Percentiles rank a stretch among this genome's conserved stretches.
Evolutionary conservation across 441 rosid species (phyloP).

Genomic region (Arabidopsis hybrid): DNA sequence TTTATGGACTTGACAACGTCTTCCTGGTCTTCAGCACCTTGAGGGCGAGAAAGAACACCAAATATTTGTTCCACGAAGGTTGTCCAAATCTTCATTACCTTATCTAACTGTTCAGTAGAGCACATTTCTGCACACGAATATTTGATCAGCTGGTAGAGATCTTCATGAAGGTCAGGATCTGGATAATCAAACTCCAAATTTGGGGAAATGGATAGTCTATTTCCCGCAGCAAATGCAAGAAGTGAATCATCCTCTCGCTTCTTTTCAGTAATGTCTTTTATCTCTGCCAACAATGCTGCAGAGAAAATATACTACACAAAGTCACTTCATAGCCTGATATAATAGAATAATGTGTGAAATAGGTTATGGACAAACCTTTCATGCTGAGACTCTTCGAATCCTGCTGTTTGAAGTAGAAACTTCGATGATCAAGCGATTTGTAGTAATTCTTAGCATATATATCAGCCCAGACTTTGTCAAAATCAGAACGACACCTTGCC

Average conservation of each 20-base stretch:
- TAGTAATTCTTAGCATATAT: constrained; percentile 96
- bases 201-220: constrained; percentile 68
- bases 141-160: constrained; percentile 91
- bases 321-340: constrained; percentile 6
- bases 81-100: constrained; percentile 94
- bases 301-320: constrained; percentile 31
- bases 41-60: constrained; percentile 86
- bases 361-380: constrained; percentile 63
- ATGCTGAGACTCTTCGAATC: constrained; percentile 92
- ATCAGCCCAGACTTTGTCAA: constrained; percentile 98
- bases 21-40: constrained; percentile 86
- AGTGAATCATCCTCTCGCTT: constrained; percentile 86
- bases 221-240: constrained; percentile 88
- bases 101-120: constrained; percentile 86
- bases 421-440: constrained; percentile 97
- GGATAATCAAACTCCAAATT: constrained; percentile 83
- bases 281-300: constrained; percentile 89
- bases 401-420: constrained; percentile 99
- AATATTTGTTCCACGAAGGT: constrained; percentile 89
- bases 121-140: constrained; percentile 96
- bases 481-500: constrained; percentile 95
- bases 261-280: constrained; percentile 88
- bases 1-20: constrained; percentile 70
- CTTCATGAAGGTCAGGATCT: constrained; percentile 95
- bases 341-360: neutral